Conservation (phyloP, 192 early-diverging fungal species). For the Coemansia biformis region DNA sequence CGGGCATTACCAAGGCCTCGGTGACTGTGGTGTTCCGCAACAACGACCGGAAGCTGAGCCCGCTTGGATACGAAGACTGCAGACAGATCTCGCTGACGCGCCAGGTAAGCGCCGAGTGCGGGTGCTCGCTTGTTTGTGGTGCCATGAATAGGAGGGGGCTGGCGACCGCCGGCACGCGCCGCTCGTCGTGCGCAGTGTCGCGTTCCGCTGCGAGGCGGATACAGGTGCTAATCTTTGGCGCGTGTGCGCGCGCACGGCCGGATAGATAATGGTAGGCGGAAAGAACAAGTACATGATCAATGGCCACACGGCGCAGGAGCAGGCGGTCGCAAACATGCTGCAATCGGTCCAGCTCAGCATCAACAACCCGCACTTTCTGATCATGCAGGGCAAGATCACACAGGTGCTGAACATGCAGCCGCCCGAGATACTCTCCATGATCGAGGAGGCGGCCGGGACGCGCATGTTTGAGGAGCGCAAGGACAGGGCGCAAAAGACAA, state of each 20-base stretch:
- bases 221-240: too few species aligned
- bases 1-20: slow-evolving; percentile 95
- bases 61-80: slow-evolving; percentile 80
- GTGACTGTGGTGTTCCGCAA: slow-evolving; percentile 98
- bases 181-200: too few species aligned
- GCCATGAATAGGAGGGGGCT: neutral
- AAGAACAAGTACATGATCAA: slow-evolving; percentile 98
- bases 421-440: slow-evolving; percentile 91
- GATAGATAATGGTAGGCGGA: slow-evolving; percentile 73
- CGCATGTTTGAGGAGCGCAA: slow-evolving; percentile 99
- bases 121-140: too few species aligned
- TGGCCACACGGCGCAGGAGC: slow-evolving; percentile 82
- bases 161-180: too few species aligned
- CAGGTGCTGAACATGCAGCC: slow-evolving; percentile 99
- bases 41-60: slow-evolving; percentile 72
- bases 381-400: slow-evolving; percentile 99
- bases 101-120: slow-evolving; percentile 57
- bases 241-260: too few species aligned
- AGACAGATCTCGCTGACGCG: slow-evolving; percentile 90
- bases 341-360: slow-evolving; percentile 98
- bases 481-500: slow-evolving; percentile 87
- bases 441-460: slow-evolving; percentile 98
- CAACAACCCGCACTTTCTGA: slow-evolving; percentile 99
- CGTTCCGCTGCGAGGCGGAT: too few species aligned
- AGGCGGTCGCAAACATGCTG: slow-evolving; percentile 85